Evolutionary conservation across 176 grass and related monocot genomes (phyloP).

Genomic region (Phoenix roebelenii): DNA sequence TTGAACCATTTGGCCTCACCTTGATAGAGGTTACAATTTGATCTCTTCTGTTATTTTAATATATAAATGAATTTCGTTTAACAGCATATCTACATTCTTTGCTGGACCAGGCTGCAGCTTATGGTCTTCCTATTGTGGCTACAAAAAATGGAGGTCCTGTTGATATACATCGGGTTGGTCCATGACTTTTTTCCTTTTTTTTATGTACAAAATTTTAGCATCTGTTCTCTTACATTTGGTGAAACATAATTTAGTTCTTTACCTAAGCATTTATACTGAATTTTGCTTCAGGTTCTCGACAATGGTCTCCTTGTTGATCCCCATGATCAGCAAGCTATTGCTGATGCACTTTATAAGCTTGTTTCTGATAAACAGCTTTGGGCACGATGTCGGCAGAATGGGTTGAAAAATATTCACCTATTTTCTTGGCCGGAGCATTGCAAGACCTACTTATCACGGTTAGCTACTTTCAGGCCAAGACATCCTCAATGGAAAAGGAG

Average conservation of each 20-base stretch:
- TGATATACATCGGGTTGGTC: constrained; percentile 42
- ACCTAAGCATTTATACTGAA: background rate
- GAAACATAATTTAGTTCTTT: too few species aligned
- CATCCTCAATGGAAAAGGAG: constrained; percentile 42
- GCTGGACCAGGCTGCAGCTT: constrained; percentile 34
- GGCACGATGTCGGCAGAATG: constrained; percentile 42
- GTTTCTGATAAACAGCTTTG: constrained; percentile 54
- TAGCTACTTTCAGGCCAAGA: constrained; percentile 34
- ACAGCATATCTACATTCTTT: constrained; percentile 9
- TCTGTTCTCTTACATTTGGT: background rate
- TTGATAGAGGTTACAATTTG: constrained; percentile 72
- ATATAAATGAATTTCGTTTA: too few species aligned
- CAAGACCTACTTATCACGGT: constrained; percentile 39
- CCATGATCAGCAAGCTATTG: constrained; percentile 38
- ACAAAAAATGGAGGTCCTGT: constrained; percentile 53
- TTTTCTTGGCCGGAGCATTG: constrained; percentile 57
- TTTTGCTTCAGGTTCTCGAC: constrained; percentile 40
- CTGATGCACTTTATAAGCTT: constrained; percentile 55
- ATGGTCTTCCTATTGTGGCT: constrained; percentile 47
- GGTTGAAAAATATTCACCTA: constrained; percentile 47
- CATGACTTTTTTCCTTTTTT: background rate
- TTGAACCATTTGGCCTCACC: constrained; percentile 97
- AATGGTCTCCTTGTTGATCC: constrained; percentile 51
- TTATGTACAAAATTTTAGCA: background rate
- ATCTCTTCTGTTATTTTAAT: too few species aligned